Evolutionary conservation across 148 eudicot genomes (phyloP), one percentile per base, ranked within the genome.

Genomic region (Rhododendron ovatum): DNA sequence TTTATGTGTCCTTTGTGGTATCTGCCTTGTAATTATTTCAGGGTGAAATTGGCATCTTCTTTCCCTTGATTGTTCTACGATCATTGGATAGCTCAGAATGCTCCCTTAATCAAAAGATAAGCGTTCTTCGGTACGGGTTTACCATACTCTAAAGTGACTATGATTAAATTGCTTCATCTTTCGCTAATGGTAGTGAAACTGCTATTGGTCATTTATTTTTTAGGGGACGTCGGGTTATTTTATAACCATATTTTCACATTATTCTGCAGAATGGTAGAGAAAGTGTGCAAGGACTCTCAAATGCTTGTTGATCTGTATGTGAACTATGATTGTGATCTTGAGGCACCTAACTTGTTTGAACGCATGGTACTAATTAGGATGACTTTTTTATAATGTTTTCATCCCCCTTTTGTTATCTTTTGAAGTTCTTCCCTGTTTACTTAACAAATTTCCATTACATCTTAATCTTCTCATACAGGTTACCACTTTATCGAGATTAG

Each of bases 11-110:
- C 22, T 63, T 67, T 28, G 37, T 83, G 74, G 41, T 67, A 59
- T 82, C 53, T 84, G 41, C 59, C 81, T 65, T 39, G 0, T 9
- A 75, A 71, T 82, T 7, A n/a, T 87, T 88, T 84, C 91, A 97
- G 99, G 98, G 96, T 83, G 99, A 95, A 91, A 95, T 97, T 86
- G 96, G 98, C 81, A 90, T 97, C 87, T 94, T 97, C 93, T 97
- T 97, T 90, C 99, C 99, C 75, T 92, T 97, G 90, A 94, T 97
- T 86, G 92, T 95, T 83, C 89, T 95, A 82, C 89, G 98, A 85
- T 90, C 95, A 74, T 86, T 97, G 91, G 99, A 97, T 87, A 92
- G 95, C 88, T 88, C 93, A 69, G 96, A 97, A 59, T 89, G 79
- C 73, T 90, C 94, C 80, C 92, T 91, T 53, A 91, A 87, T 89